A percentile compares a stretch with the other conserved stretches of the same genome.
Conservation (phyloP, 2,329 filamentous ascomycete genomes). For the Myrmaecium sp. region DNA sequence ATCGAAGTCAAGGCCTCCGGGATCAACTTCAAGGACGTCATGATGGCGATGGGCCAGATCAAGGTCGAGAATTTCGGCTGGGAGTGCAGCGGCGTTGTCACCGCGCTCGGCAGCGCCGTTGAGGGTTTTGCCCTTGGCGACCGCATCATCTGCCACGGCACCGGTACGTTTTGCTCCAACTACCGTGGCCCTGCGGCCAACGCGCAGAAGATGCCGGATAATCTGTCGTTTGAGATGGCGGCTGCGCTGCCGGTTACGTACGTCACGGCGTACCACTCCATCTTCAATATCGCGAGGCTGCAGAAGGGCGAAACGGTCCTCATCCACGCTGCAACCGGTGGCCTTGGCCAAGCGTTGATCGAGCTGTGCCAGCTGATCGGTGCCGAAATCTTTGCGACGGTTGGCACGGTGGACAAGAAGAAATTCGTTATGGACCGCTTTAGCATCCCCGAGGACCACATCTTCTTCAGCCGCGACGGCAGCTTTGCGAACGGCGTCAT, state of each 20-base stretch:
- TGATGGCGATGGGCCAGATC: conserved; percentile 7
- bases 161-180: neutral
- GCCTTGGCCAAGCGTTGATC: conserved; percentile 16
- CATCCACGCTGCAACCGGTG: conserved; percentile 16
- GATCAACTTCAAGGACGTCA: conserved; percentile 6
- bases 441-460: conserved; percentile 14
- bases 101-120: conserved; percentile 5
- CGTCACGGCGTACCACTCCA: conserved; percentile 7
- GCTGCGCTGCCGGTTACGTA: conserved; percentile 9
- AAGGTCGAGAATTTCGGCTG: conserved; percentile 6
- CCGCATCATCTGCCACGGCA: conserved; percentile 2
- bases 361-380: conserved; percentile 10
- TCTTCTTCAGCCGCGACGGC: conserved; percentile 14
- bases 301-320: conserved; percentile 9
- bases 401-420: conserved; percentile 12
- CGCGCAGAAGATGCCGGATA: conserved; percentile 1
- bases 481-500: conserved; percentile 12
- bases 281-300: conserved; percentile 7
- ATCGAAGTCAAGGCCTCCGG: conserved; percentile 5
- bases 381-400: conserved; percentile 14
- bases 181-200: conserved; percentile 1
- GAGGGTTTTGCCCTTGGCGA: conserved; percentile 4
- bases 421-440: conserved; percentile 9
- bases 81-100: conserved; percentile 10
- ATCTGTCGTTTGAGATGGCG: conserved; percentile 9